Evolutionary conservation across 139 green algal species (phyloP).

Genomic region (Nannochloris sp.): DNA sequence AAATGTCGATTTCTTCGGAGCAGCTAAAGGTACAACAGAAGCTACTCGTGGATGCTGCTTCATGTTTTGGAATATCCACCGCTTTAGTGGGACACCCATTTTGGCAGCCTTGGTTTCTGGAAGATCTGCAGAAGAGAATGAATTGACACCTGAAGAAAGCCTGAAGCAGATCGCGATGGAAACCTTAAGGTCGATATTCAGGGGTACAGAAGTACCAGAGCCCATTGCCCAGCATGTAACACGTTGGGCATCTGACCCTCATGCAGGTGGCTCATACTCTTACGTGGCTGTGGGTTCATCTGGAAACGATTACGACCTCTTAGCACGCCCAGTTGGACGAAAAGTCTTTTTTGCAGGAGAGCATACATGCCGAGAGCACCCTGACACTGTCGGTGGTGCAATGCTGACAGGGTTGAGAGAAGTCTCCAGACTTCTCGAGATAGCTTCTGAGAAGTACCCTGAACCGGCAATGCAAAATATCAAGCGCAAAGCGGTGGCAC

Average conservation of each 20-base stretch:
- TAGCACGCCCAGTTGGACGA: slow-evolving; percentile 46
- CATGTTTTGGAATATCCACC: slow-evolving; percentile 82
- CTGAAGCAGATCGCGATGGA: slow-evolving; percentile 30
- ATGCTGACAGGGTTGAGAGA: slow-evolving; percentile 70
- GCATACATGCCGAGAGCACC: slow-evolving; percentile 70
- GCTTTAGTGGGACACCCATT: slow-evolving; percentile 30
- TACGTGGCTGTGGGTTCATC: slow-evolving; percentile 60
- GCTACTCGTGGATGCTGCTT: slow-evolving; percentile 54
- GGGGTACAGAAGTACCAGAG: slow-evolving; percentile 29
- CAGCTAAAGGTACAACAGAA: slow-evolving; percentile 23
- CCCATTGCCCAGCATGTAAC: slow-evolving; percentile 27
- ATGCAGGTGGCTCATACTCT: slow-evolving; percentile 54
- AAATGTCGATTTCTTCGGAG: slow-evolving; percentile 69
- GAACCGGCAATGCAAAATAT: neutral
- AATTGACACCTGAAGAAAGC: slow-evolving; percentile 17
- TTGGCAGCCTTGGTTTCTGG: slow-evolving; percentile 51
- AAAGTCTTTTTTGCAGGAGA: slow-evolving; percentile 80
- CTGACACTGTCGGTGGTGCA: slow-evolving; percentile 79
- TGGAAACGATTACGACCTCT: slow-evolving; percentile 55
- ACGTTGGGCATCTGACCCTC: slow-evolving; percentile 38
- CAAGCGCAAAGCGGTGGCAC: neutral
- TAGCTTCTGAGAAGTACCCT: slow-evolving; percentile 25
- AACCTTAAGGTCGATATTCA: slow-evolving; percentile 23
- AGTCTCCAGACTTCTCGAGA: slow-evolving; percentile 41
- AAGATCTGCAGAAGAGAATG: slow-evolving; percentile 3